Evolutionary conservation across 1,284 basidiomycete genomes (phyloP).

Genomic region (Neonothopanus nambi): DNA sequence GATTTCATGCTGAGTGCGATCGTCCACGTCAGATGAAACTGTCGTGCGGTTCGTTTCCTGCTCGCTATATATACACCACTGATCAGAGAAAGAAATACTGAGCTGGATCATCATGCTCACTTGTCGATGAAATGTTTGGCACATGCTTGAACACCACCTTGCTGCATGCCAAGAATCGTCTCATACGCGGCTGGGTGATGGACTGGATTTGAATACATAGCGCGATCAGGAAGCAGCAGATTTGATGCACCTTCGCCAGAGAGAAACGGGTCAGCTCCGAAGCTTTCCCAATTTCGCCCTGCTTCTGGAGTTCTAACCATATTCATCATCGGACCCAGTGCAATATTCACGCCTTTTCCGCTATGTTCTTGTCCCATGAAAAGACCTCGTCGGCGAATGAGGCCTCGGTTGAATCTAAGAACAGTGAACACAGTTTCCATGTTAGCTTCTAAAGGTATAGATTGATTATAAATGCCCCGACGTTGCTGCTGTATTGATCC

Average conservation of each 20-base stretch:
- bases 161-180: slow-evolving; percentile 77
- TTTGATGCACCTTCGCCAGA: slow-evolving; percentile 52
- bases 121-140: slow-evolving; percentile 70
- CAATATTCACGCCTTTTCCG: slow-evolving; percentile 79
- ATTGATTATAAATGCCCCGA: slow-evolving; percentile 18
- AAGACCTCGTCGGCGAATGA: slow-evolving; percentile 71
- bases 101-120: neutral
- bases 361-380: slow-evolving; percentile 79
- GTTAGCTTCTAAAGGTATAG: slow-evolving; percentile 36
- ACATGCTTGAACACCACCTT: slow-evolving; percentile 71
- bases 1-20: slow-evolving; percentile 21
- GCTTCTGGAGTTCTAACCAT: slow-evolving; percentile 65
- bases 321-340: slow-evolving; percentile 69
- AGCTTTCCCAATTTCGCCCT: slow-evolving; percentile 86
- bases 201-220: no score
- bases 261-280: slow-evolving; percentile 79
- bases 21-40: slow-evolving; percentile 17
- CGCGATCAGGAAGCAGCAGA: neutral
- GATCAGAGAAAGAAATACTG: neutral
- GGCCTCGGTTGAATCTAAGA: slow-evolving; percentile 59
- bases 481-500: slow-evolving; percentile 42
- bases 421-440: slow-evolving; percentile 28
- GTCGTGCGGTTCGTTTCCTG: slow-evolving; percentile 17
- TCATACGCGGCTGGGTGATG: slow-evolving; percentile 53
- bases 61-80: slow-evolving; percentile 8